Evolutionary conservation across 2,329 filamentous ascomycete genomes (phyloP), one percentile per base, ranked within the genome.

Genomic region (Penicillium vulpinum): DNA sequence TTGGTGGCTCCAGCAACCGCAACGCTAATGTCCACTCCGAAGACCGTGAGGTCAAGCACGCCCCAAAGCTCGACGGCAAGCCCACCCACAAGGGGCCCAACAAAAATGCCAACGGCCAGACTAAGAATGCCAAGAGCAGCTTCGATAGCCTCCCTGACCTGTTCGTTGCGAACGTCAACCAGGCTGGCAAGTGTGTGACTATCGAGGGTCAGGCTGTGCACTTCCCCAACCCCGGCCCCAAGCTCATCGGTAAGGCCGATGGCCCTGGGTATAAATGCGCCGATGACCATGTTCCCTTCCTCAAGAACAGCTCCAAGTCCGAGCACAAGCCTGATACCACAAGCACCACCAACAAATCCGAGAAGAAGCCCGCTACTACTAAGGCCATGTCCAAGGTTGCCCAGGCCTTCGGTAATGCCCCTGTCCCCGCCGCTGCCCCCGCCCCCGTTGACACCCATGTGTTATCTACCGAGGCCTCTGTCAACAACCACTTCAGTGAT

Each of bases 141-240:
- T 85, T 90, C 70, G 75, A 77, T 56, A 71, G 73, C 41, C 84
- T 88, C 1, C 89, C 90, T 1, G 74, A 80, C 45, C 83, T 92
- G 73, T 92, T 91, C 70, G 81, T 88, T 51, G 88, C 87, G 74
- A 92, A 92, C 71, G 74, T 90, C 49, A 71, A 71, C 45, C 82
- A 84, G 51, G 78, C 75, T 4, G 70, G 69, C 24, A 51, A 68
- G 47, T 91, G 88, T 76, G 77, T 70, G 40, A 88, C 86, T 35
- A 70, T 73, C 7, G 84, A 87, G 66, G 77, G 79, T 36, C 70
- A 78, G 44, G 85, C 89, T 57, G 79, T 89, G 35, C 68, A 80
- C 63, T 91, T 88, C 77, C 88, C 89, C 38, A 72, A 85, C 51
- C 86, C 88, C 7, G 89, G 89, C 47, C 73, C 78, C 0, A 80